A percentile compares a stretch with the other conserved stretches of the same genome.
These are phyloP conservation scores for Acidomyces sp. DNA, from an alignment of 495 filamentous ascomycete species.

Conservation along the genomic window DNA sequence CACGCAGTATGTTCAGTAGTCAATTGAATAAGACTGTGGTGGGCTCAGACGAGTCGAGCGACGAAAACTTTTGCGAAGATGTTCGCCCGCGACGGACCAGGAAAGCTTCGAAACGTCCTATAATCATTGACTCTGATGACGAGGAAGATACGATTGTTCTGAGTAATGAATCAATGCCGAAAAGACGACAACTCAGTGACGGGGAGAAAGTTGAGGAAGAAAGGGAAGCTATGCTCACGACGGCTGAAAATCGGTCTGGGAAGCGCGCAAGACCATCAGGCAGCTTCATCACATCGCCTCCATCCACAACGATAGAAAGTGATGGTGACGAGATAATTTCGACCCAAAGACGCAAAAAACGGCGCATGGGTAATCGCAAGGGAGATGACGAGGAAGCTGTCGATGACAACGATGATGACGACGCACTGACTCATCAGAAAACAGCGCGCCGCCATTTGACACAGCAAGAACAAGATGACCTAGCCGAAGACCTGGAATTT, in stretches of 20 bases:
- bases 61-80: slow-evolving; percentile 9
- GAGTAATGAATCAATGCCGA: neutral
- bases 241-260: slow-evolving; percentile 6
- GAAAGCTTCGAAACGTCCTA: neutral
- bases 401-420: slow-evolving; percentile 20
- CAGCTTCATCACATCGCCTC: slow-evolving; percentile 15
- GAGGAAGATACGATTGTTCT: slow-evolving; percentile 8
- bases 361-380: slow-evolving; percentile 4
- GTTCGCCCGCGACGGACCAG: too few species aligned
- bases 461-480: slow-evolving; percentile 25
- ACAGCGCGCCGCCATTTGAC: slow-evolving; percentile 3
- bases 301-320: slow-evolving; percentile 10
- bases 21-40: neutral
- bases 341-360: slow-evolving; percentile 4
- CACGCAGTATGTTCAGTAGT: slow-evolving; percentile 13
- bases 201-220: slow-evolving; percentile 15
- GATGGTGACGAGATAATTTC: slow-evolving; percentile 21
- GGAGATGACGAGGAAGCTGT: slow-evolving; percentile 22
- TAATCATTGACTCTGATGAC: slow-evolving; percentile 8
- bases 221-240: slow-evolving; percentile 17
- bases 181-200: neutral
- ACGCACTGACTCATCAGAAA: slow-evolving; percentile 3
- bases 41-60: slow-evolving; percentile 8
- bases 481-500: slow-evolving; percentile 28
- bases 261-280: slow-evolving; percentile 4